Evolutionary conservation across 2,329 filamentous ascomycete species (phyloP).

Genomic region (Fusarium citri): DNA sequence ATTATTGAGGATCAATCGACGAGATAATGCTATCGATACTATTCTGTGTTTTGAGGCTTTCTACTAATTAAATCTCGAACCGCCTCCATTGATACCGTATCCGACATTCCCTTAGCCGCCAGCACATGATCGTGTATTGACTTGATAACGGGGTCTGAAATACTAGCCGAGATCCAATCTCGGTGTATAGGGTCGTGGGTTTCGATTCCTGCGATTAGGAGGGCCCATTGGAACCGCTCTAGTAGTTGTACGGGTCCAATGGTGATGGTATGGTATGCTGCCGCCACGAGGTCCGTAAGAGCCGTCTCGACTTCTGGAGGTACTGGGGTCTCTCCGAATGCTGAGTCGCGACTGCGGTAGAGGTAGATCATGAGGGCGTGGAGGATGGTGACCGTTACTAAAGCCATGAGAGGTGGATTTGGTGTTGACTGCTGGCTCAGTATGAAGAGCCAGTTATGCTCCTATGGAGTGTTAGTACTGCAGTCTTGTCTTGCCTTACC

Average conservation of each 20-base stretch:
- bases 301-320: slow-evolving; percentile 2
- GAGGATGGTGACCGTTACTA: slow-evolving; percentile 3
- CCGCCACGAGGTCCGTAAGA: neutral
- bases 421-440: neutral
- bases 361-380: slow-evolving; percentile 13
- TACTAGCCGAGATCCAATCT: slow-evolving; percentile 36
- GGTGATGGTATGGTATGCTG: slow-evolving; percentile 12
- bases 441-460: slow-evolving; percentile 5
- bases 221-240: slow-evolving; percentile 16
- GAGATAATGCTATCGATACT: neutral
- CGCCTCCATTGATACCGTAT: slow-evolving; percentile 2
- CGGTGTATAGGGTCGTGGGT: slow-evolving; percentile 33
- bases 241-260: slow-evolving; percentile 7
- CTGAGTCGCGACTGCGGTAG: neutral
- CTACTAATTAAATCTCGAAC: slow-evolving; percentile 4
- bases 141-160: slow-evolving; percentile 39
- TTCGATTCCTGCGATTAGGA: slow-evolving; percentile 33
- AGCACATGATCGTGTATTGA: slow-evolving; percentile 5
- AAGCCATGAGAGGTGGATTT: neutral
- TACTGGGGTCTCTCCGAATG: neutral
- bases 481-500: fast-evolving
- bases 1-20: neutral
- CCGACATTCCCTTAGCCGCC: slow-evolving; percentile 22
- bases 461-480: fast-evolving
- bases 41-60: neutral